phyloP scores from a whole-genome alignment of 768 basidiomycete genomes.

The Leucocoprinus sp. region DNA sequence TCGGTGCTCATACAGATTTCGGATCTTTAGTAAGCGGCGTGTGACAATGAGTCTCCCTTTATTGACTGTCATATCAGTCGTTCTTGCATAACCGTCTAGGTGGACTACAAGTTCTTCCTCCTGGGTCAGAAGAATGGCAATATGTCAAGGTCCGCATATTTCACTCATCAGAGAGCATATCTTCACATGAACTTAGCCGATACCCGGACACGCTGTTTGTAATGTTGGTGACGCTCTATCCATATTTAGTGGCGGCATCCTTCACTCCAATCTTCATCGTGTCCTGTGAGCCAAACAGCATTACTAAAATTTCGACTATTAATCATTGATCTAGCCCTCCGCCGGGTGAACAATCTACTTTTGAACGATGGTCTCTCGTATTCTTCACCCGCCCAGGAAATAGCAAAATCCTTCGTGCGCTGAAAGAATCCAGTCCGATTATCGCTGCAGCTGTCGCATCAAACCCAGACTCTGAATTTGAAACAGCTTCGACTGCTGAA shows the following conservation, averaged over 20 bases:
- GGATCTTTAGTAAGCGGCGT: constrained; percentile 47
- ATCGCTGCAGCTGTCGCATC: constrained; percentile 36
- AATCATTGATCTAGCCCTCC: too few species aligned
- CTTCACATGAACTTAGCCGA: constrained; percentile 26
- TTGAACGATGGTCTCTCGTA: constrained; percentile 58
- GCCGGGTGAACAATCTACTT: constrained; percentile 43
- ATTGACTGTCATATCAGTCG: constrained; percentile 38
- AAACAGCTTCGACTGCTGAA: constrained; percentile 27
- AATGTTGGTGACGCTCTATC: constrained; percentile 57
- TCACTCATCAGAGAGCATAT: not conserved
- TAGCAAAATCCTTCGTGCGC: constrained; percentile 38
- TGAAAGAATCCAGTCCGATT: constrained; percentile 40
- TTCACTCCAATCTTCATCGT: constrained; percentile 53
- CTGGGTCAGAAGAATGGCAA: constrained; percentile 54
- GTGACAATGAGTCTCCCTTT: constrained; percentile 20
- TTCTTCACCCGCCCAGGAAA: constrained; percentile 62
- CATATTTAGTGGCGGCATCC: constrained; percentile 55
- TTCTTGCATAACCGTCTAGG: constrained; percentile 66
- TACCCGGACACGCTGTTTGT: constrained; percentile 51
- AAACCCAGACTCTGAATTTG: constrained; percentile 29
- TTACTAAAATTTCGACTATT: too few species aligned
- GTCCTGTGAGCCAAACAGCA: not conserved
- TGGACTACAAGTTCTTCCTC: constrained; percentile 60
- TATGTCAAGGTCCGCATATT: constrained; percentile 46
- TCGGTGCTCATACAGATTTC: constrained; percentile 70